These are phyloP conservation scores for Fragaria vesca DNA, from an alignment of 306 rosid species.

Conservation along the genomic window DNA sequence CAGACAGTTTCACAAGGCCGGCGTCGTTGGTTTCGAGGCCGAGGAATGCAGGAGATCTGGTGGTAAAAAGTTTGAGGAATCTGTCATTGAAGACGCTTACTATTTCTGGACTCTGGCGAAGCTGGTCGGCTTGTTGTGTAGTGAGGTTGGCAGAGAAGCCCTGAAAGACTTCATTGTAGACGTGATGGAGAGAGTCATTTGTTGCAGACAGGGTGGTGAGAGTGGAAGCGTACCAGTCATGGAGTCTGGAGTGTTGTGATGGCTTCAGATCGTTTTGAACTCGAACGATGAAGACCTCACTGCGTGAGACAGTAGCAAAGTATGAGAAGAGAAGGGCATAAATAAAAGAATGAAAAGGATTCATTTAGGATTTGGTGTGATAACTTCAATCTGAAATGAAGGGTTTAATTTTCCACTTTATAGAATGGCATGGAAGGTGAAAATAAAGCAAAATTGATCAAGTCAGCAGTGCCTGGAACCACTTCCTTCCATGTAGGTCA, in stretches of 20 bases:
- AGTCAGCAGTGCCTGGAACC: background rate
- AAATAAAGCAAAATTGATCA: background rate
- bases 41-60: background rate
- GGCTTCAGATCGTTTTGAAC: conserved; percentile 1
- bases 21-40: background rate
- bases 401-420: background rate
- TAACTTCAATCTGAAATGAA: background rate
- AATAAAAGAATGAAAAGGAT: background rate
- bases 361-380: background rate
- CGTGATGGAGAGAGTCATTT: background rate
- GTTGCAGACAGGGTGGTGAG: background rate
- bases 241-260: background rate
- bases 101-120: background rate
- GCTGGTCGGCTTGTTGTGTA: background rate
- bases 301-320: background rate
- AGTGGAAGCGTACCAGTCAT: background rate
- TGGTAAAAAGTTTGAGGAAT: background rate
- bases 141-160: conserved; percentile 1
- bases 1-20: background rate
- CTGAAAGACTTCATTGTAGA: background rate
- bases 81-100: background rate
- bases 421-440: background rate
- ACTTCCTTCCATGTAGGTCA: background rate
- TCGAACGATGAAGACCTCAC: background rate
- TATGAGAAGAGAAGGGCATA: background rate